Evolutionary conservation across 305 asterid genomes (phyloP), one percentile per base, ranked within the genome.

Genomic region (Solanum hybrid): DNA sequence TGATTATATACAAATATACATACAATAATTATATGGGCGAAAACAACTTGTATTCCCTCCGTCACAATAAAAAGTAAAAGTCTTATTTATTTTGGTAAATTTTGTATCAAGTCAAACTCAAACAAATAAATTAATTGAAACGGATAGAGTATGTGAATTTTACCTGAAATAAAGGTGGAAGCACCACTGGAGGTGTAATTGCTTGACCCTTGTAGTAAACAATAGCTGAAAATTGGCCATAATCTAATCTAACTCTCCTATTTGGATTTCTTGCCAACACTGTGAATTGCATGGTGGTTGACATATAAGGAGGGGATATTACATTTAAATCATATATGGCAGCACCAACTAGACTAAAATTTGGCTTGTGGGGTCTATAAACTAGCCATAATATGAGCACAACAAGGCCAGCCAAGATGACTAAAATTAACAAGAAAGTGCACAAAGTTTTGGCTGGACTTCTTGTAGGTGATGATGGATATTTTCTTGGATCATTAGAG

Each of bases 201-300:
- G 94, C 87, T 93, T 90, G 93, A 90, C 91, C 77, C 90, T 74
- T 91, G 94, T 96, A 94, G 34, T 95, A 80, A 3, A 96, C 95
- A 33, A 92, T 90, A 11, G 94, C 95, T 31, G 97, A 89, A 14
- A 96, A 90, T 42, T 90, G 93, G 92, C 93, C 94, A 92, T 96
- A 95, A 87, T 5, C 39, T 13, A 94, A 24, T 91, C 94, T 75
- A 89, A 92, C 93, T 22, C 96, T 93, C 89, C 36, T 40, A 91
- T 93, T 95, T 20, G 98, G 95, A 93, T 96, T 96, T n/a, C 95
- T 89, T 1, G 93, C 88, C 37, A 90, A 92, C 85, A 94, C 90
- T 1, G 97, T 92, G 94, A 95, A 93, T 93, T 95, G 97, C 94
- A 94, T 91, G 90, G 90, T 88, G 42, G 93, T 90, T 89, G 94